A percentile compares a stretch with the other conserved stretches of the same genome.
phyloP scores from a whole-genome alignment of 495 filamentous ascomycete species.

The Talaromyces thailandensis region DNA sequence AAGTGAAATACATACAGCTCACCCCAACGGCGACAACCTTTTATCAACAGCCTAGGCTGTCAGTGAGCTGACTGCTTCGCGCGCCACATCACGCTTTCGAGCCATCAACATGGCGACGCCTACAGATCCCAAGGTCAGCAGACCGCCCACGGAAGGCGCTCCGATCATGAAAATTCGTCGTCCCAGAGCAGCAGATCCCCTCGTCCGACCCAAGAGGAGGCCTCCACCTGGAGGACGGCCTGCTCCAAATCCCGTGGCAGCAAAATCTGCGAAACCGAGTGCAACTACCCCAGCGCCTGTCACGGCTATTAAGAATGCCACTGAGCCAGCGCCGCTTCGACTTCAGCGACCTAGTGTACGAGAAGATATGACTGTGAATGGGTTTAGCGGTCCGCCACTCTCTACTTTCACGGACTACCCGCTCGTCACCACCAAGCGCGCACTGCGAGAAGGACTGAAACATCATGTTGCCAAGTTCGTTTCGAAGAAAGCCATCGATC shows the following conservation, averaged over 20 bases:
- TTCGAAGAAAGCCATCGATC: constrained; percentile 57
- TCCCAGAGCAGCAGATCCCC: constrained; percentile 53
- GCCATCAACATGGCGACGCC: constrained; percentile 26
- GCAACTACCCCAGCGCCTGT: background rate
- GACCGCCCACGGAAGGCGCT: constrained; percentile 26
- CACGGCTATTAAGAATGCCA: constrained; percentile 10
- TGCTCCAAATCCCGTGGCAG: constrained; percentile 7
- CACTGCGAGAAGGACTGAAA: constrained; percentile 69
- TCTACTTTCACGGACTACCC: constrained; percentile 55
- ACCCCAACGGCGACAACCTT: background rate
- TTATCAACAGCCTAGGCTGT: background rate
- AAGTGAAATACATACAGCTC: background rate
- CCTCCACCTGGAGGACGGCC: constrained; percentile 10
- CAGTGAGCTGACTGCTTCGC: background rate
- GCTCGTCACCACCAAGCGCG: constrained; percentile 70
- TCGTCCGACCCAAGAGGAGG: constrained; percentile 55
- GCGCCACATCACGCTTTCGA: background rate
- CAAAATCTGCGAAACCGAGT: constrained; percentile 6
- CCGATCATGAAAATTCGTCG: constrained; percentile 33
- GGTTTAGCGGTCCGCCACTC: constrained; percentile 51
- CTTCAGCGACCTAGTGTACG: constrained; percentile 11
- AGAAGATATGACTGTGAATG: constrained; percentile 38
- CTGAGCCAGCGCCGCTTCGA: constrained; percentile 5
- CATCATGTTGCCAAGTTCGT: constrained; percentile 78
- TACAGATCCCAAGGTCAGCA: constrained; percentile 21